Conservation (phyloP, 2,329 filamentous ascomycete species). For the Epichloe gansuensis region DNA sequence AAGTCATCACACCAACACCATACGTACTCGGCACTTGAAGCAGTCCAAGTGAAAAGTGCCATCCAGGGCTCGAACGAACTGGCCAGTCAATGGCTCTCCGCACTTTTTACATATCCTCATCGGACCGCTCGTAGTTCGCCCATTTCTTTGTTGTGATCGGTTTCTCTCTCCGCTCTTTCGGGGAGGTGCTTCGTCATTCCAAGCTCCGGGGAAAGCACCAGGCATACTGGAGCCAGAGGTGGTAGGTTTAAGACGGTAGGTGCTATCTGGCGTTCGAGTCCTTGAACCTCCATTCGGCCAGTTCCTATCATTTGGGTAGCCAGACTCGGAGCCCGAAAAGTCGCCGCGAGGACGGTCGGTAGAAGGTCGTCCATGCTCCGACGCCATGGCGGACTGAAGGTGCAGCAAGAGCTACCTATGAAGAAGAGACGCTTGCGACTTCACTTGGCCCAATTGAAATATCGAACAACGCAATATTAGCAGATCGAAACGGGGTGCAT, state of each 20-base stretch:
- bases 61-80: constrained; percentile 88
- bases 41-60: constrained; percentile 95
- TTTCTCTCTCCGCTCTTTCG: constrained; percentile 45
- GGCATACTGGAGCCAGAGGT: constrained; percentile 22
- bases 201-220: constrained; percentile 16
- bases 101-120: constrained; percentile 74
- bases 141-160: constrained; percentile 39
- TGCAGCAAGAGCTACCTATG: background rate
- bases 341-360: constrained; percentile 23
- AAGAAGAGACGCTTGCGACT: constrained; percentile 3
- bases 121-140: constrained; percentile 45
- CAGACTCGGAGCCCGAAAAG: constrained; percentile 17
- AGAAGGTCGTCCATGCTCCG: constrained; percentile 32
- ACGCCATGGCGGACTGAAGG: constrained; percentile 25
- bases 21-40: constrained; percentile 83
- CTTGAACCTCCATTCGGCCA: constrained; percentile 24
- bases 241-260: constrained; percentile 21
- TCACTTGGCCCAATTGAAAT: constrained; percentile 12
- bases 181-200: constrained; percentile 27
- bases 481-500: constrained; percentile 1
- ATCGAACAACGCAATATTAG: background rate
- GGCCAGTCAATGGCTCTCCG: constrained; percentile 72
- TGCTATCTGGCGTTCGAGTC: constrained; percentile 24
- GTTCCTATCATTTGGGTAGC: constrained; percentile 19
- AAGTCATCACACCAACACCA: background rate